Conservation (phyloP, 129 eudicot species). For the Tagetes erecta region DNA sequence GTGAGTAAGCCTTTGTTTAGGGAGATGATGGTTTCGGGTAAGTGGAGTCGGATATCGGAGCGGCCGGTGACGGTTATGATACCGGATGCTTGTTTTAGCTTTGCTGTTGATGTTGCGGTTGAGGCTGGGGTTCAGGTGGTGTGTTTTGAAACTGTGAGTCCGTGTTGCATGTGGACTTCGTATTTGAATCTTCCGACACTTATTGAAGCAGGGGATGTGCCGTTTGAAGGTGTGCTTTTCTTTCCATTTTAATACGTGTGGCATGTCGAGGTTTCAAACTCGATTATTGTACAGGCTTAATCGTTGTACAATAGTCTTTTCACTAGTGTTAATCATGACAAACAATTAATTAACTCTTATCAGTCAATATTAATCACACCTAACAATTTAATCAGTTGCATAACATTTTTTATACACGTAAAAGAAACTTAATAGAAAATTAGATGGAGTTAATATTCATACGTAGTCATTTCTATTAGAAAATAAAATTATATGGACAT, state of each 20-base stretch:
- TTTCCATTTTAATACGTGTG: not conserved
- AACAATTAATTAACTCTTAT: too few species aligned
- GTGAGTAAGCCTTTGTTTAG: constrained; percentile 29
- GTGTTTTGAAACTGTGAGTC: constrained; percentile 43
- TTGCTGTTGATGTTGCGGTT: constrained; percentile 24
- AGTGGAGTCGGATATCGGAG: constrained; percentile 13
- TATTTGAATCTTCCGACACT: constrained; percentile 37
- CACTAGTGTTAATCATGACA: too few species aligned
- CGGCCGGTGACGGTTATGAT: constrained; percentile 44
- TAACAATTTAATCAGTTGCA: too few species aligned
- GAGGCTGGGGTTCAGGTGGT: constrained; percentile 35
- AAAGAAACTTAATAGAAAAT: too few species aligned
- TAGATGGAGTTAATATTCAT: too few species aligned
- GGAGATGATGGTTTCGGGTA: constrained; percentile 40
- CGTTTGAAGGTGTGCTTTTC: constrained; percentile 32
- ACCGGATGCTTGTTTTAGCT: constrained; percentile 35
- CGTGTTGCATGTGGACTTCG: constrained; percentile 44
- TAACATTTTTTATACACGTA: too few species aligned
- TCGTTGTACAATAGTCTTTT: too few species aligned
- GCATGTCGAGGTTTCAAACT: too few species aligned
- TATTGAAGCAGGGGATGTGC: constrained; percentile 41
- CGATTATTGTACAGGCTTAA: too few species aligned
- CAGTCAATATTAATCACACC: too few species aligned
- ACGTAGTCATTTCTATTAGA: too few species aligned
- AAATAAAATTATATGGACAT: too few species aligned